phyloP scores from a whole-genome alignment of 2,329 filamentous ascomycete genomes.

The Sporothrix euskadiensis region DNA sequence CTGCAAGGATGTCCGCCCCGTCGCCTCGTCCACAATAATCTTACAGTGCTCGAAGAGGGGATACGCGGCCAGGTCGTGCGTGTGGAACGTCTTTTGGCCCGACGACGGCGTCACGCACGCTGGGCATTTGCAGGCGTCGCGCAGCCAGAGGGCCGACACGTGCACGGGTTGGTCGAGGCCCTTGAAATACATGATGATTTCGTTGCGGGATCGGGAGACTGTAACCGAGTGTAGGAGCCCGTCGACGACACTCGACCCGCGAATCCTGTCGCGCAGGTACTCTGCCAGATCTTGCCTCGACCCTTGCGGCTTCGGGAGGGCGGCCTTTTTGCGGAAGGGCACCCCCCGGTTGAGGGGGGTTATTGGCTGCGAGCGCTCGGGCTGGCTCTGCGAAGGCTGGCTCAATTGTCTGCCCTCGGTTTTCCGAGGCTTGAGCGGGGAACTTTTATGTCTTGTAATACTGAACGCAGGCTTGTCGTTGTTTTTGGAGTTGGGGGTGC shows the following conservation, averaged over 20 bases:
- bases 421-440: no score
- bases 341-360: no score
- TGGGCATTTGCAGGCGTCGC: slow-evolving; percentile 61
- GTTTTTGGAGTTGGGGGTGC: neutral
- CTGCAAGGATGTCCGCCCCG: slow-evolving; percentile 11
- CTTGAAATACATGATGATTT: neutral
- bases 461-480: neutral
- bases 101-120: slow-evolving; percentile 59
- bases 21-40: neutral
- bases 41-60: slow-evolving; percentile 20
- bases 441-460: no score
- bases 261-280: no score
- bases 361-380: no score
- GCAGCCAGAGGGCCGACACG: slow-evolving; percentile 43
- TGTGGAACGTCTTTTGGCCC: slow-evolving; percentile 64
- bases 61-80: slow-evolving; percentile 58
- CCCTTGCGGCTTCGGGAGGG: no score
- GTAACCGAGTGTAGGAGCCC: neutral
- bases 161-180: neutral
- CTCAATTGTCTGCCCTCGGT: no score
- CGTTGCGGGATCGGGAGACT: neutral
- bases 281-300: no score
- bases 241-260: neutral
- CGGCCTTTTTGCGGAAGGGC: no score
- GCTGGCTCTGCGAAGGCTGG: no score